Evolutionary conservation across 371 early-diverging fungal genomes (phyloP), one percentile per base, ranked within the genome.

Genomic region (Mucor irregularis): DNA sequence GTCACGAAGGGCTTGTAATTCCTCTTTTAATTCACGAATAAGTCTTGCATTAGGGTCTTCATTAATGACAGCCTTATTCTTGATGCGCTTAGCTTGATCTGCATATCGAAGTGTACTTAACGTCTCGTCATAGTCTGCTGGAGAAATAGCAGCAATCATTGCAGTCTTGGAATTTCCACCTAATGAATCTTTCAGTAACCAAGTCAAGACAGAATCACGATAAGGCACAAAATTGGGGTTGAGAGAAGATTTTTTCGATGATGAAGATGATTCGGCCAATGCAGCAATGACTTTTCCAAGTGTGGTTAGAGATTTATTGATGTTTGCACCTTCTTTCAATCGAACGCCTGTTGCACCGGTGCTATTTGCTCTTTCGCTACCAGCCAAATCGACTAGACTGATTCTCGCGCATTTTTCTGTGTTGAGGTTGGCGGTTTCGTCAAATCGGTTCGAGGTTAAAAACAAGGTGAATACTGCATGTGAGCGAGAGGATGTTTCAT

Each of bases 241-340:
- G 67, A 82, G 84, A 0, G 58, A 31, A 13, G 24, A n/a, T 17
- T 52, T 48, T 33, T 42, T 49, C 11, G 34, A 31, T 7, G 28
- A 16, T 6, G 51, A 37, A 5, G 84, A 81, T 45, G 76, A 81
- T 28, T 93, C 93, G 4, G 94, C 92, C 17, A 99, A 80, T 11
- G 92, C 90, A 11, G 90, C 86, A 52, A 99, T 99, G 8, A 99
- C 99, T 58, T 96, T 98, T 4, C 98, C 98, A 2, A 99, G 82
- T 0, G 95, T 85, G 22, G 94, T 90, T 8, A 99, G 76, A 1
- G 93, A 93, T 69, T 88, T 90, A 76, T 99, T 99, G 61, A 99
- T 99, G 55, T 94, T 91, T 7, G 95, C 93, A 8, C 99, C 99
- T 75, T 99, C 99, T 69, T 96, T 97, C 13, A 99, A 77, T 5